Evolutionary conservation across 805 yeast genomes (phyloP).

Genomic region (Yamadazyma scolyti): DNA sequence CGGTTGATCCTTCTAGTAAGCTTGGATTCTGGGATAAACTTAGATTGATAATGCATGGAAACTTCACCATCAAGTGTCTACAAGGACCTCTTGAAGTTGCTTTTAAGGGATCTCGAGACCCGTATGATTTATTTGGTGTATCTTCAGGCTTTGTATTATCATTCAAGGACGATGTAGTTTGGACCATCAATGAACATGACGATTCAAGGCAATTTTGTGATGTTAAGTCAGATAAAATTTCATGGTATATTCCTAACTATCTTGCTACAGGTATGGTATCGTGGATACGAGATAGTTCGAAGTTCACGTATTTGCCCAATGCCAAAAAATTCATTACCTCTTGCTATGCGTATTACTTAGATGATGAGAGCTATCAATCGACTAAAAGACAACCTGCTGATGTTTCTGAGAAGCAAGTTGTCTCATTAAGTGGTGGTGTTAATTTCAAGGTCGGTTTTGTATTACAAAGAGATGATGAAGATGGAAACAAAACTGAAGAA

Average conservation of each 20-base stretch:
- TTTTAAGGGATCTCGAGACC: constrained; percentile 74
- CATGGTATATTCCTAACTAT: constrained; percentile 76
- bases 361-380: constrained; percentile 15
- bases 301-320: constrained; percentile 45
- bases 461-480: constrained; percentile 42
- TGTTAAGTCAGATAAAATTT: constrained; percentile 57
- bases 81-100: constrained; percentile 44
- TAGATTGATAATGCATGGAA: constrained; percentile 73
- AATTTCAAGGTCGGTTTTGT: constrained; percentile 54
- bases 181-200: constrained; percentile 62
- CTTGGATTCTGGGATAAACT: constrained; percentile 94
- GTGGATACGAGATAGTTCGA: constrained; percentile 53
- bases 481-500: constrained; percentile 33
- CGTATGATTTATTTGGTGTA: constrained; percentile 63
- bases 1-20: constrained; percentile 78
- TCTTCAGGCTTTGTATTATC: constrained; percentile 76
- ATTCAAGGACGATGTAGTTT: constrained; percentile 59
- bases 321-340: constrained; percentile 41
- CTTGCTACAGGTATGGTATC: constrained; percentile 45
- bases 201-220: constrained; percentile 66
- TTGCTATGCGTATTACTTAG: constrained; percentile 47
- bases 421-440: constrained; percentile 60
- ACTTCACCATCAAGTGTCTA: constrained; percentile 38
- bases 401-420: constrained; percentile 49
- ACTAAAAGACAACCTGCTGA: neutral